Conservation (phyloP, 139 green algal species). For the Closterium sp. region DNA sequence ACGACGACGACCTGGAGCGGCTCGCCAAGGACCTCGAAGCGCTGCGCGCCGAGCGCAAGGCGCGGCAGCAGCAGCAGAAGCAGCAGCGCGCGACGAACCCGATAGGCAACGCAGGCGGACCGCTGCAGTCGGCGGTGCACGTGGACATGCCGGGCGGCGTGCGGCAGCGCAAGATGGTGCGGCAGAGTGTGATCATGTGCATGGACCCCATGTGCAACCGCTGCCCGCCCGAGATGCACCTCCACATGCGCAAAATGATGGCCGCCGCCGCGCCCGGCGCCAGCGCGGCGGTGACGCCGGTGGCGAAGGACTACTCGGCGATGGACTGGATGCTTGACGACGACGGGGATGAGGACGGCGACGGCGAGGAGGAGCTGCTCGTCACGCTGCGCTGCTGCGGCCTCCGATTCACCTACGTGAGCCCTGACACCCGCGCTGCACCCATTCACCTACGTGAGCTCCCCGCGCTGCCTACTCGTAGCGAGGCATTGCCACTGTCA, state of each 20-base stretch:
- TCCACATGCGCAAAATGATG: slow-evolving; percentile 10
- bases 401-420: background rate
- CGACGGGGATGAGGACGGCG: background rate
- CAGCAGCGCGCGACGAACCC: no score
- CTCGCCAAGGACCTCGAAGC: background rate
- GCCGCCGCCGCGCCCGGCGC: background rate
- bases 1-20: background rate
- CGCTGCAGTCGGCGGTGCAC: background rate
- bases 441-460: background rate
- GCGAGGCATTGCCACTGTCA: no score
- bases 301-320: background rate
- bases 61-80: background rate
- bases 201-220: slow-evolving; percentile 11
- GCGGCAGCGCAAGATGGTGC: background rate
- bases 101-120: background rate
- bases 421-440: background rate
- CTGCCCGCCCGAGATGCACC: slow-evolving; percentile 3
- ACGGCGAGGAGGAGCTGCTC: slow-evolving; percentile 1
- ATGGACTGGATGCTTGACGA: background rate
- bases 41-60: background rate
- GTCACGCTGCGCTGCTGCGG: slow-evolving; percentile 1
- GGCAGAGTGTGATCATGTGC: slow-evolving; percentile 2
- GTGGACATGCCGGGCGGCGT: background rate
- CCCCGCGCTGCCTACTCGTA: no score
- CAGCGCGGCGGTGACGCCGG: background rate